Percentiles rank a stretch among this genome's conserved stretches.
These are phyloP conservation scores for Lenzites betulinus DNA, from an alignment of 768 basidiomycete species.

Conservation along the genomic window DNA sequence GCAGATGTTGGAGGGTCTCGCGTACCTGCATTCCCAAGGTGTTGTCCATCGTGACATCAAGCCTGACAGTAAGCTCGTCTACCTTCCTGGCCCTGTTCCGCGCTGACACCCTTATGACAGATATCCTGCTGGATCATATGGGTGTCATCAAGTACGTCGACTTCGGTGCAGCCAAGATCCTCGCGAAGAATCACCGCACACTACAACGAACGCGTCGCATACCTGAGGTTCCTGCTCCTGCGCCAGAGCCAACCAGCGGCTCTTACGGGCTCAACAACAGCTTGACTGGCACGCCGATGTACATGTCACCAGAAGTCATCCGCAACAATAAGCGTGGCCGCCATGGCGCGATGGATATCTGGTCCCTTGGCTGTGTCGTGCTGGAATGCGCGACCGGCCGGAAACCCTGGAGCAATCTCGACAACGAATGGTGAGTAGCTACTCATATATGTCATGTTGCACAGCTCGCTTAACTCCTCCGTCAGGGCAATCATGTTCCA, in stretches of 20 bases:
- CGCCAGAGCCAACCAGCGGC: constrained; percentile 37
- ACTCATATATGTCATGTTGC: background rate
- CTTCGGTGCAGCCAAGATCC: constrained; percentile 95
- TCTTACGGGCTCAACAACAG: constrained; percentile 66
- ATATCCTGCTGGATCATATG: constrained; percentile 87
- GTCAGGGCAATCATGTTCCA: constrained; percentile 99
- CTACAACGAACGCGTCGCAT: constrained; percentile 67
- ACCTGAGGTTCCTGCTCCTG: constrained; percentile 38
- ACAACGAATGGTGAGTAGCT: constrained; percentile 89
- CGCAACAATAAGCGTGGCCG: constrained; percentile 87
- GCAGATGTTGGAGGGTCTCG: constrained; percentile 94
- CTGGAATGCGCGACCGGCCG: constrained; percentile 95
- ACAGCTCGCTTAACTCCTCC: constrained; percentile 9
- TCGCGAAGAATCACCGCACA: constrained; percentile 87
- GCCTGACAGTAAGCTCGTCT: constrained; percentile 81
- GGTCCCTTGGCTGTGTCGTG: constrained; percentile 97
- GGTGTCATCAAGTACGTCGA: constrained; percentile 97
- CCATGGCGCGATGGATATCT: constrained; percentile 97
- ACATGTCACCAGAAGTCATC: constrained; percentile 99
- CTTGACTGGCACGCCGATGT: constrained; percentile 98
- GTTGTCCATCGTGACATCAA: constrained; percentile 98
- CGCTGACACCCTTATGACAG: constrained; percentile 42
- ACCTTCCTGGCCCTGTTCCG: background rate
- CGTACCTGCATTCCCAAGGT: constrained; percentile 89
- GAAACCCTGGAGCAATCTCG: constrained; percentile 98